These are phyloP conservation scores for Leishmania martiniquensis DNA, from an alignment of 208 protist species.

Conservation along the genomic window DNA sequence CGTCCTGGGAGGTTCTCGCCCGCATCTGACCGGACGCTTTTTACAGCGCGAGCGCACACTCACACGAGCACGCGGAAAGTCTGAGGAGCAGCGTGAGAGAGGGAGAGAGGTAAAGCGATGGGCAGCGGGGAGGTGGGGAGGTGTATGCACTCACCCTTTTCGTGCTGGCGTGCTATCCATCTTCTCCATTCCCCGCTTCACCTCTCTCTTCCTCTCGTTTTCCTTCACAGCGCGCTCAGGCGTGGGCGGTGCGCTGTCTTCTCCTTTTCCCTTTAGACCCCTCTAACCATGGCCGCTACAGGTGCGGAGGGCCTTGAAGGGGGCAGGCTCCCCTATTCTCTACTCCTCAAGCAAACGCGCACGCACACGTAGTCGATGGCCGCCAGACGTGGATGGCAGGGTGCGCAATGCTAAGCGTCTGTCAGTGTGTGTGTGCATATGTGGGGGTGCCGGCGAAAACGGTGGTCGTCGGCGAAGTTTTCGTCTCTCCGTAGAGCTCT, in stretches of 20 bases:
- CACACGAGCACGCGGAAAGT: too few relatives aligned
- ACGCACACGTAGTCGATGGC: background rate
- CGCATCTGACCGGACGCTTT: background rate
- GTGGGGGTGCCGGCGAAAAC: too few relatives aligned
- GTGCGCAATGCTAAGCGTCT: background rate
- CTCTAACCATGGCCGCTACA: background rate
- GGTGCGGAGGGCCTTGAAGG: too few relatives aligned
- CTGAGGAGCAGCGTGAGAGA: too few relatives aligned
- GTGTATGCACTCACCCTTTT: too few relatives aligned
- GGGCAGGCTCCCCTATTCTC: background rate
- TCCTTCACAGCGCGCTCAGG: background rate
- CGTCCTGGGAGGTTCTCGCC: background rate
- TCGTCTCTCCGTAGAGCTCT: background rate
- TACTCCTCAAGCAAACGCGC: too few relatives aligned
- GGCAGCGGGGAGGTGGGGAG: too few relatives aligned
- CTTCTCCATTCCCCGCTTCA: background rate
- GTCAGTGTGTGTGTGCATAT: background rate
- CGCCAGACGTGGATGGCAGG: background rate
- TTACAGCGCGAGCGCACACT: too few relatives aligned
- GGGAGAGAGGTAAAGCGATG: too few relatives aligned
- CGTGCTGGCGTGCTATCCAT: background rate
- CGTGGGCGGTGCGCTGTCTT: background rate
- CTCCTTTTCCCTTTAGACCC: background rate
- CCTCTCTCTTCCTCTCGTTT: background rate
- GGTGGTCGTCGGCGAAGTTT: background rate